These are phyloP conservation scores for Ogataea salicorniae DNA, from an alignment of 805 yeast species.

Conservation along the genomic window DNA sequence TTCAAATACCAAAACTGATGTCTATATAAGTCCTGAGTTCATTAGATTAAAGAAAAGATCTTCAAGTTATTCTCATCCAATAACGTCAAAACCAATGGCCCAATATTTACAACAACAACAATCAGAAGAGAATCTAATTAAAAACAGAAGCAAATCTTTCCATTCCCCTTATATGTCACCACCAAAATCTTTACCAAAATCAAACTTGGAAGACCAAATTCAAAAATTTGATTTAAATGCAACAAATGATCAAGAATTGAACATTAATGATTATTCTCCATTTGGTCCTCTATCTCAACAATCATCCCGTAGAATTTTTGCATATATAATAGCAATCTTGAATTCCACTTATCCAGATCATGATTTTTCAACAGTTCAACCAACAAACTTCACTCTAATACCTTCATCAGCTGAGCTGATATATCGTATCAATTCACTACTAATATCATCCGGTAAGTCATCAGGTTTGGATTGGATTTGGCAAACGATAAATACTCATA, in stretches of 20 bases:
- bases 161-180: slow-evolving; percentile 22
- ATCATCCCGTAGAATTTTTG: slow-evolving; percentile 85
- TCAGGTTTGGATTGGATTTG: slow-evolving; percentile 65
- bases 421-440: slow-evolving; percentile 68
- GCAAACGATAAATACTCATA: slow-evolving; percentile 81
- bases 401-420: slow-evolving; percentile 44
- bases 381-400: slow-evolving; percentile 63
- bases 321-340: slow-evolving; percentile 82
- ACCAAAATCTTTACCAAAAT: slow-evolving; percentile 21
- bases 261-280: slow-evolving; percentile 42
- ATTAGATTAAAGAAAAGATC: slow-evolving; percentile 29
- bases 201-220: slow-evolving; percentile 3
- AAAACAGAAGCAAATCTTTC: slow-evolving; percentile 28
- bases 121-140: slow-evolving; percentile 2
- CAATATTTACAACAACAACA: slow-evolving; percentile 8
- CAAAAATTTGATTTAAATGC: slow-evolving; percentile 1
- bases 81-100: slow-evolving; percentile 10
- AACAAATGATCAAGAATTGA: neutral
- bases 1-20: neutral
- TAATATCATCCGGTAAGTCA: slow-evolving; percentile 59
- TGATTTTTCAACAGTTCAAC: slow-evolving; percentile 84
- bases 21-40: slow-evolving; percentile 26
- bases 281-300: slow-evolving; percentile 88
- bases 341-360: slow-evolving; percentile 95
- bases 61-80: slow-evolving; percentile 27